Conservation (phyloP, 2,329 filamentous ascomycete genomes). For the Dactylellina parvicollis region DNA sequence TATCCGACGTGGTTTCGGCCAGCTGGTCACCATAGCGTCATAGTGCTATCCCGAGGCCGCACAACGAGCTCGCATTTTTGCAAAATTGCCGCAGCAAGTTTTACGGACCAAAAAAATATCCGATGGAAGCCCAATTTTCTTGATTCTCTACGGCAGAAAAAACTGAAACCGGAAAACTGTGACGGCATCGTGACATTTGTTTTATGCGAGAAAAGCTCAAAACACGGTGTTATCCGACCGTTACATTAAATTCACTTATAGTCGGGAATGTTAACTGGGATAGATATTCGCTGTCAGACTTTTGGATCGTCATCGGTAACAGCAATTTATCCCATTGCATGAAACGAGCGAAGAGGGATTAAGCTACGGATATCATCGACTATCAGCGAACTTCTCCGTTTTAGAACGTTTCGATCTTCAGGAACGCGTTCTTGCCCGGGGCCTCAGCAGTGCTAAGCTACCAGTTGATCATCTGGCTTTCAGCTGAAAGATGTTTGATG, state of each 20-base stretch:
- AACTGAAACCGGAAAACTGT: background rate
- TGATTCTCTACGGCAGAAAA: background rate
- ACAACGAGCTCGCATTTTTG: constrained; percentile 16
- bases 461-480: no score
- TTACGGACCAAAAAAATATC: constrained; percentile 12
- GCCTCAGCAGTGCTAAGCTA: constrained; percentile 34
- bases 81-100: no score
- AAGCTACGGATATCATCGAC: constrained; percentile 30
- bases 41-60: constrained; percentile 27
- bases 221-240: no score
- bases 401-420: constrained; percentile 43
- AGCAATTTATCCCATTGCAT: background rate
- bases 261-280: background rate
- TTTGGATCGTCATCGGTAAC: constrained; percentile 3
- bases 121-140: background rate
- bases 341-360: constrained; percentile 19
- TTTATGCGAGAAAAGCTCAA: background rate
- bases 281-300: background rate
- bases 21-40: constrained; percentile 31
- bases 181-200: background rate
- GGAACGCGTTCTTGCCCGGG: constrained; percentile 14
- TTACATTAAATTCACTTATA: no score
- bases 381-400: constrained; percentile 10
- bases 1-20: background rate
- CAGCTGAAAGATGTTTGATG: no score